Percentiles rank a stretch among this genome's conserved stretches.
phyloP scores from a whole-genome alignment of 495 filamentous ascomycete genomes.

The Pyrenula aspistea region DNA sequence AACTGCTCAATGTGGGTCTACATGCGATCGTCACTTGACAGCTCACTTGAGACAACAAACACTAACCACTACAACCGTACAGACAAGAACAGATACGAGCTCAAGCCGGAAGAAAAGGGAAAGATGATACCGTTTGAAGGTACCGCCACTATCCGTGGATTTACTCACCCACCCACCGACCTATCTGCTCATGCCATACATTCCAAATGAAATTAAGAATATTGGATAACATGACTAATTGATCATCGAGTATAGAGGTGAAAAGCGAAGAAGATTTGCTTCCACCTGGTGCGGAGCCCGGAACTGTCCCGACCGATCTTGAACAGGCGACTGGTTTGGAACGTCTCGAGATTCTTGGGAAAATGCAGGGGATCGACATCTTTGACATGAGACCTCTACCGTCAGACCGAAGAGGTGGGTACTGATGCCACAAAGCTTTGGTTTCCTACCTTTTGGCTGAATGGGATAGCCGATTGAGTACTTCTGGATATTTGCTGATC shows the following conservation, averaged over 20 bases:
- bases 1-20: neutral
- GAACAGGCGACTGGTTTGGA: constrained; percentile 95
- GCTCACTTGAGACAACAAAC: neutral
- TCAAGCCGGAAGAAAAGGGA: neutral
- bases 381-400: constrained; percentile 98
- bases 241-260: constrained; percentile 58
- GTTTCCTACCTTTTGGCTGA: too few species aligned
- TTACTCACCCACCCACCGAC: too few species aligned
- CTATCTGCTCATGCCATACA: too few species aligned
- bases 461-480: too few species aligned
- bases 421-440: neutral
- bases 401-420: constrained; percentile 69
- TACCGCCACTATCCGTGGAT: too few species aligned
- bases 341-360: constrained; percentile 95
- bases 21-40: neutral
- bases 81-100: neutral
- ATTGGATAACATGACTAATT: too few species aligned
- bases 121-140: neutral
- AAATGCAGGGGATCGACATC: constrained; percentile 96
- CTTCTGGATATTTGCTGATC: too few species aligned
- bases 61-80: neutral
- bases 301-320: constrained; percentile 82
- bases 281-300: constrained; percentile 65
- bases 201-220: too few species aligned
- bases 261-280: constrained; percentile 69